Evolutionary conservation across 2,329 filamentous ascomycete genomes (phyloP), one percentile per base, ranked within the genome.

Genomic region (Xylariaceae sp.): DNA sequence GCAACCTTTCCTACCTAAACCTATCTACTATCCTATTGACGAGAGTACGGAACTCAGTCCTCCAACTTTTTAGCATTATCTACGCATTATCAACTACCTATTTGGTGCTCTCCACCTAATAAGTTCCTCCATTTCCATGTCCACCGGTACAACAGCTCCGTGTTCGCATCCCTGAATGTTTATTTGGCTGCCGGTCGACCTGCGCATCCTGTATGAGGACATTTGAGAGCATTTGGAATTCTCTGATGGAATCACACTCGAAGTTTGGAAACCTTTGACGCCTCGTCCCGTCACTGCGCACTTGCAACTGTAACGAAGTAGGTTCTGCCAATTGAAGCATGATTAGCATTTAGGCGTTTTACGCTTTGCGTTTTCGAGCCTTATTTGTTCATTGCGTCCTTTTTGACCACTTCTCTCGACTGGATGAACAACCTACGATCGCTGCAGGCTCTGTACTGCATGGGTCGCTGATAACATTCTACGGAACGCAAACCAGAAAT

Each of bases 181-280:
- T 45, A 28, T 23, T 44, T 53, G 31, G 31, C 41, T 46, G 51
- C 26, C 40, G 2, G 52, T 50, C 31, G 31, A 53, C 44, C 34
- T 34, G 34, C 49, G 54, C 50, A 49, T 37, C 46, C 48, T 54
- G 51, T 51, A 51, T 47, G 40, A 54, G 39, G 26, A 44, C 37
- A n/a, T n/a, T n/a, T n/a, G n/a, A 12, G 6, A 23, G 14, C 49
- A 60, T 60, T 60, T 60, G 53, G 49, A 60, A 60, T 57, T 50
- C 44, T 24, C 57, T 36, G 39, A 56, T 50, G 46, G 50, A 49
- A 39, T 11, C 21, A n/a, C 31, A 26, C 31, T 24, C 37, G 49
- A 36, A 12, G 24, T 21, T 19, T 33, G 21, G 28, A 28, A 34
- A 17, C 44, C 47, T 36, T 43, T 33, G 16, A 45, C 43, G 57